Percentiles rank a stretch among this genome's conserved stretches.
phyloP scores from a whole-genome alignment of 2,329 filamentous ascomycete species.

The Raffaelea arxii region DNA sequence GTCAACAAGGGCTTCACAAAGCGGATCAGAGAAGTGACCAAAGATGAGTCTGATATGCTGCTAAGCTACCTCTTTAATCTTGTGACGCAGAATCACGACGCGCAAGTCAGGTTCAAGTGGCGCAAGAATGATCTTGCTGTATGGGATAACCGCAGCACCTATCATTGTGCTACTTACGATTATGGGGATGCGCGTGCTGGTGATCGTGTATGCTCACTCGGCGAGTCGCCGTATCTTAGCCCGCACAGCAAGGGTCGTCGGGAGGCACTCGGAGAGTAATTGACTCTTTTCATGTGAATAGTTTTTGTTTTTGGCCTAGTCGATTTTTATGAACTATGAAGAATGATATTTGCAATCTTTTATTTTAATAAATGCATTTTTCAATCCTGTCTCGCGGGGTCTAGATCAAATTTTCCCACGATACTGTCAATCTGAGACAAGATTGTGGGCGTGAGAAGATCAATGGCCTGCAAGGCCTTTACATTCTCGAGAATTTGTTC shows the following conservation, averaged over 20 bases:
- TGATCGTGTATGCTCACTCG: slow-evolving; percentile 30
- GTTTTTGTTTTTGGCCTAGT: not conserved
- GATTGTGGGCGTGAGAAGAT: slow-evolving; percentile 39
- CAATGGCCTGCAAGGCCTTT: slow-evolving; percentile 32
- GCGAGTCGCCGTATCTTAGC: slow-evolving; percentile 34
- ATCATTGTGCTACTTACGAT: slow-evolving; percentile 50
- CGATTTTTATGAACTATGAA: not conserved
- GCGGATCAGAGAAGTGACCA: slow-evolving; percentile 44
- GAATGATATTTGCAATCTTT: not conserved
- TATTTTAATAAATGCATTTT: not conserved
- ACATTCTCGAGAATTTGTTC: slow-evolving; percentile 44
- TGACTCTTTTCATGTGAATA: too few species aligned
- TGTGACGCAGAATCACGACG: slow-evolving; percentile 45
- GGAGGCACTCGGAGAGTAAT: not conserved
- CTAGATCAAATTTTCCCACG: slow-evolving; percentile 9
- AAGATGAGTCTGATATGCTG: slow-evolving; percentile 43
- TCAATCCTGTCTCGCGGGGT: slow-evolving; percentile 5
- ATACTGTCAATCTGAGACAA: slow-evolving; percentile 41
- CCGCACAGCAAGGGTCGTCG: slow-evolving; percentile 16
- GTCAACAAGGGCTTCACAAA: slow-evolving; percentile 41
- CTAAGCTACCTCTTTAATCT: slow-evolving; percentile 37
- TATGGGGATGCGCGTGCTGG: slow-evolving; percentile 37
- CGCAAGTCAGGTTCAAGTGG: slow-evolving; percentile 46
- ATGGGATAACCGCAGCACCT: slow-evolving; percentile 53
- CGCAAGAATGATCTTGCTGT: slow-evolving; percentile 46